Conservation (phyloP, 192 early-diverging fungal genomes). For the Allomyces arbusculus region DNA sequence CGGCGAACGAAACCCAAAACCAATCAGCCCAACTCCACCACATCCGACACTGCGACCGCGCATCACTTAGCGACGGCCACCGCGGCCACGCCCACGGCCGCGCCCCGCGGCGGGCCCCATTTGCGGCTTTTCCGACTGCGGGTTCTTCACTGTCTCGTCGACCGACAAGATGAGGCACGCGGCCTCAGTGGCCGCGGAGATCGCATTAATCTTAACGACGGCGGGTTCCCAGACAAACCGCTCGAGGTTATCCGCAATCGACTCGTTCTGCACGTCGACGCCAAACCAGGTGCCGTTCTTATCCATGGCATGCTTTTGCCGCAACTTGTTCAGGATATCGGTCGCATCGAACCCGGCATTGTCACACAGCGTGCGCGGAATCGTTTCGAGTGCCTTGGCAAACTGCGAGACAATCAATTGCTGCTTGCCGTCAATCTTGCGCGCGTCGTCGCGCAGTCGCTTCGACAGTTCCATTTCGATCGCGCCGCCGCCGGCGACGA, state of each 20-base stretch:
- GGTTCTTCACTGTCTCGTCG: conserved; percentile 93
- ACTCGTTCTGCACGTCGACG: conserved; percentile 75
- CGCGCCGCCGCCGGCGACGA: conserved; percentile 95
- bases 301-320: conserved; percentile 71
- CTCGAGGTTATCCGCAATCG: conserved; percentile 71
- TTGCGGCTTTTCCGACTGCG: conserved; percentile 57
- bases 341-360: conserved; percentile 98
- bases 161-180: conserved; percentile 89
- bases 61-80: conserved; percentile 15
- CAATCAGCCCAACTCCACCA: no score
- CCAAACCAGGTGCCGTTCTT: conserved; percentile 62
- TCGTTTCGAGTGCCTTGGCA: conserved; percentile 88
- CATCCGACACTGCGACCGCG: no score
- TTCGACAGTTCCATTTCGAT: conserved; percentile 95
- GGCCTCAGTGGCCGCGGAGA: conserved; percentile 83
- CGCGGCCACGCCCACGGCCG: conserved; percentile 22
- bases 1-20: no score
- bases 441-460: conserved; percentile 76
- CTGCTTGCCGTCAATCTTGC: conserved; percentile 94
- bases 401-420: conserved; percentile 88
- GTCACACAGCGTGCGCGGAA: conserved; percentile 94
- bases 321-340: conserved; percentile 88
- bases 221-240: conserved; percentile 97
- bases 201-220: conserved; percentile 91
- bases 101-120: conserved; percentile 24